Percentiles rank a stretch among this genome's conserved stretches.
phyloP scores from a whole-genome alignment of 306 rosid species.

The Fagus sylvatica region DNA sequence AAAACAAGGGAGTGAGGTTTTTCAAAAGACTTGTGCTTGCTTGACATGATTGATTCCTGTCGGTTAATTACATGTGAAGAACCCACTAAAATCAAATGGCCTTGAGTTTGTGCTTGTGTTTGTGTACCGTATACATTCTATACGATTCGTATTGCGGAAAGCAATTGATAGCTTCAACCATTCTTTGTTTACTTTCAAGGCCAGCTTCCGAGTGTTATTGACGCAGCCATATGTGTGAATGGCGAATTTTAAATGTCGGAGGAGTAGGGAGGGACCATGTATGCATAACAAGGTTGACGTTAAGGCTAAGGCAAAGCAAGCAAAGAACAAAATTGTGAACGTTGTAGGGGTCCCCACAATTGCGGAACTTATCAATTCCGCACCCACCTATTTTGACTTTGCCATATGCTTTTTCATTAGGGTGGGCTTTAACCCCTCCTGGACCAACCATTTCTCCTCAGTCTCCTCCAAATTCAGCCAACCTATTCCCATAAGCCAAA shows the following conservation, averaged over 20 bases:
- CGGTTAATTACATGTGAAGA: neutral
- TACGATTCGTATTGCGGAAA: neutral
- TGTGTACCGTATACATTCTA: neutral
- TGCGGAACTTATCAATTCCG: slow-evolving; percentile 43
- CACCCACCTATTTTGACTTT: slow-evolving; percentile 80
- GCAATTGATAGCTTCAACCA: slow-evolving; percentile 2
- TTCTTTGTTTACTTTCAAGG: neutral
- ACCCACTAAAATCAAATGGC: slow-evolving; percentile 8
- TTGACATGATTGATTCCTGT: neutral
- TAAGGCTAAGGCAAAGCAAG: slow-evolving; percentile 58
- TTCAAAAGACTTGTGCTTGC: neutral
- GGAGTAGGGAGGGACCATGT: slow-evolving; percentile 24
- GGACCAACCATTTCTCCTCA: slow-evolving; percentile 33
- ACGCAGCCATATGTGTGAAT: slow-evolving; percentile 34
- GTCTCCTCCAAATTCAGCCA: slow-evolving; percentile 27
- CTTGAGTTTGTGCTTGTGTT: neutral
- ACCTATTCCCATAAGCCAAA: slow-evolving; percentile 42
- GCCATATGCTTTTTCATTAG: slow-evolving; percentile 32
- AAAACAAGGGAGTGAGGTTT: neutral
- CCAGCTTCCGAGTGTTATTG: slow-evolving; percentile 20
- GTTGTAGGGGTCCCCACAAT: slow-evolving; percentile 33
- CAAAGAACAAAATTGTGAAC: slow-evolving; percentile 36
- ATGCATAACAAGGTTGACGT: slow-evolving; percentile 59
- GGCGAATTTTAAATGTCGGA: slow-evolving; percentile 31
- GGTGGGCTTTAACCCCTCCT: slow-evolving; percentile 18